Conservation (phyloP, 768 basidiomycete genomes). For the Aureoboletus auriporus region DNA sequence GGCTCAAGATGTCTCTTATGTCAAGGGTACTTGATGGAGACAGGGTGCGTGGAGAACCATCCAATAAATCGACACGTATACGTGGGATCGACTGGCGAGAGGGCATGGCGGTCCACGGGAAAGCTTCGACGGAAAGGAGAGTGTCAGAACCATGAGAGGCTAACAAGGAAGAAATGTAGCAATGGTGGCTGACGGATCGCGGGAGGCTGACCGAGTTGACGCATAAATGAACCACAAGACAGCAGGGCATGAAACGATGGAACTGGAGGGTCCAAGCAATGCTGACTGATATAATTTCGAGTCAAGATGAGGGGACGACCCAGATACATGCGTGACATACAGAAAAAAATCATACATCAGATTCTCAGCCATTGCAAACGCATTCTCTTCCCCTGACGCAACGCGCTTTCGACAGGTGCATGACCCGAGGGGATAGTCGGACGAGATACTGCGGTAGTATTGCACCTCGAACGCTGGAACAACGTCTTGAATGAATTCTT, state of each 20-base stretch:
- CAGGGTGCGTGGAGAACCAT: conserved; percentile 10
- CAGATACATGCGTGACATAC: conserved; percentile 24
- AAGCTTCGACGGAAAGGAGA: conserved; percentile 4
- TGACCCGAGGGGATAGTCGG: conserved; percentile 14
- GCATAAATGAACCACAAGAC: not conserved
- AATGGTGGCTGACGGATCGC: conserved; percentile 18
- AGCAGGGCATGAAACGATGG: not conserved
- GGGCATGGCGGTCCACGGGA: conserved; percentile 15
- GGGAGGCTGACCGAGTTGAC: conserved; percentile 21
- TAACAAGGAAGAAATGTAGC: not conserved
- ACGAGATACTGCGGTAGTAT: conserved; percentile 12
- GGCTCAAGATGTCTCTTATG: conserved; percentile 20
- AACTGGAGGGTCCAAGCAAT: not conserved
- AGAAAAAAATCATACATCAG: conserved; percentile 18
- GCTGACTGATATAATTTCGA: conserved; percentile 7
- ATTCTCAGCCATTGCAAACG: conserved; percentile 30
- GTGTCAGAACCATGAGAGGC: conserved; percentile 7
- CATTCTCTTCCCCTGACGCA: conserved; percentile 26
- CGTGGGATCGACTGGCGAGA: conserved; percentile 14
- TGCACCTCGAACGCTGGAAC: conserved; percentile 27
- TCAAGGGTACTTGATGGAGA: conserved; percentile 25
- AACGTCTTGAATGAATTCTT: conserved; percentile 22
- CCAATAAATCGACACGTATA: conserved; percentile 18
- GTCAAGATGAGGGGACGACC: conserved; percentile 7
- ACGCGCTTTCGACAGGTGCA: conserved; percentile 16